A percentile compares a stretch with the other conserved stretches of the same genome.
phyloP scores from a whole-genome alignment of 2,329 filamentous ascomycete species.

The Ophiostoma triangulosporum region DNA sequence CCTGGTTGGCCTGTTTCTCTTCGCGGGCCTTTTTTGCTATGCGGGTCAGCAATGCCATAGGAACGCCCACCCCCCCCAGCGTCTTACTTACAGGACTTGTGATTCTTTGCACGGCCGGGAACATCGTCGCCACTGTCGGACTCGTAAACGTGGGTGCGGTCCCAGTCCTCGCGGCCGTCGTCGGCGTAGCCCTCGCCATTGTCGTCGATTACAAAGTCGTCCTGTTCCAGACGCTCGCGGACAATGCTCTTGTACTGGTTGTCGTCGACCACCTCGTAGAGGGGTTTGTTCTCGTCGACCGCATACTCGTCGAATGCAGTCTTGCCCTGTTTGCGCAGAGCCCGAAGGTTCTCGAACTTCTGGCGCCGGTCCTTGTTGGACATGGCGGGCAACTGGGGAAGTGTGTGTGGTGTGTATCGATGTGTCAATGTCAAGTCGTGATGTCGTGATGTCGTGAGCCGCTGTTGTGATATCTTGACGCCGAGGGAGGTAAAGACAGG shows the following conservation, averaged over 20 bases:
- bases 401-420: not conserved
- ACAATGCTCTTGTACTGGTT: conserved; percentile 96
- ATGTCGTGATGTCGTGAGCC: not conserved
- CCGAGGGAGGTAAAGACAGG: not conserved
- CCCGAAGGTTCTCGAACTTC: conserved; percentile 65
- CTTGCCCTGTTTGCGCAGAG: conserved; percentile 77
- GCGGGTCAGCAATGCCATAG: not conserved
- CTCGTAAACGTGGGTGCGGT: conserved; percentile 52
- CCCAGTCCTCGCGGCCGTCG: conserved; percentile 91
- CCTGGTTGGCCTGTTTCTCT: conserved; percentile 71
- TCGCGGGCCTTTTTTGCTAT: conserved; percentile 76
- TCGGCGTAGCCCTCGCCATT: conserved; percentile 95
- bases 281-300: conserved; percentile 65
- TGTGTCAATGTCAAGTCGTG: not conserved
- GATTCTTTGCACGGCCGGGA: conserved; percentile 10
- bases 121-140: conserved; percentile 65
- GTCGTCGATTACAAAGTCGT: conserved; percentile 98
- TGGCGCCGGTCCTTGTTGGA: conserved; percentile 25
- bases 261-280: conserved; percentile 96
- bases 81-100: conserved; percentile 34
- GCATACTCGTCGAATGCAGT: conserved; percentile 81
- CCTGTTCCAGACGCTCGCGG: conserved; percentile 72
- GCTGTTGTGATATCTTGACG: not conserved
- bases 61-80: no score
- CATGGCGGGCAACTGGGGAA: conserved; percentile 12